phyloP scores from a whole-genome alignment of 2,329 filamentous ascomycete genomes.

The Aspergillus clavatus region DNA sequence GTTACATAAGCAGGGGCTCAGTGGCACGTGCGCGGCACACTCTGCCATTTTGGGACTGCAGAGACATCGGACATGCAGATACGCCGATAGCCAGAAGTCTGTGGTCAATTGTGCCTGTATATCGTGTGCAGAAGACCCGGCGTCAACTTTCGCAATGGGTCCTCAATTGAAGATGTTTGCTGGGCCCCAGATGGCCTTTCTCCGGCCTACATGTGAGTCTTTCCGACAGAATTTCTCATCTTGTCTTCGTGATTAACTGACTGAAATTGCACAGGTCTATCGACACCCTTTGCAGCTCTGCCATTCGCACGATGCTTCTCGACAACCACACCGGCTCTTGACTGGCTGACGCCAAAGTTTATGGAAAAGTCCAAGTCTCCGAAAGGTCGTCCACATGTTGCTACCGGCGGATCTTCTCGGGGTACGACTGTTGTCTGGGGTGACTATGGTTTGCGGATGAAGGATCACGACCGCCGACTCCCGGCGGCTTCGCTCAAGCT shows the following conservation, averaged over 20 bases:
- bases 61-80: conserved; percentile 17
- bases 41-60: conserved; percentile 18
- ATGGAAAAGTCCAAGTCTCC: conserved; percentile 80
- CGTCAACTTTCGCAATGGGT: conserved; percentile 27
- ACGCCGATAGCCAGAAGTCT: conserved; percentile 20
- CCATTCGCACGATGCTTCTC: conserved; percentile 63
- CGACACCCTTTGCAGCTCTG: conserved; percentile 24
- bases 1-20: conserved; percentile 21
- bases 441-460: conserved; percentile 90
- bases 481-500: conserved; percentile 80
- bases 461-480: conserved; percentile 86
- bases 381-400: conserved; percentile 81
- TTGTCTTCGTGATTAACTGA: conserved; percentile 17
- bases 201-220: conserved; percentile 33
- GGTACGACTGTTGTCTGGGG: conserved; percentile 96
- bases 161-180: conserved; percentile 33
- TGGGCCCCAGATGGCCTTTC: conserved; percentile 31
- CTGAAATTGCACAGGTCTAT: conserved; percentile 21
- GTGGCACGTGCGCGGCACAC: conserved; percentile 25
- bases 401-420: conserved; percentile 83
- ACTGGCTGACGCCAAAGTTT: conserved; percentile 77
- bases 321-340: conserved; percentile 56
- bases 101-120: conserved; percentile 9
- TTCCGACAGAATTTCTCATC: not conserved
- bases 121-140: conserved; percentile 1